Evolutionary conservation across 371 early-diverging fungal species (phyloP), one percentile per base, ranked within the genome.

Genomic region (Zopfochytrium polystomum): DNA sequence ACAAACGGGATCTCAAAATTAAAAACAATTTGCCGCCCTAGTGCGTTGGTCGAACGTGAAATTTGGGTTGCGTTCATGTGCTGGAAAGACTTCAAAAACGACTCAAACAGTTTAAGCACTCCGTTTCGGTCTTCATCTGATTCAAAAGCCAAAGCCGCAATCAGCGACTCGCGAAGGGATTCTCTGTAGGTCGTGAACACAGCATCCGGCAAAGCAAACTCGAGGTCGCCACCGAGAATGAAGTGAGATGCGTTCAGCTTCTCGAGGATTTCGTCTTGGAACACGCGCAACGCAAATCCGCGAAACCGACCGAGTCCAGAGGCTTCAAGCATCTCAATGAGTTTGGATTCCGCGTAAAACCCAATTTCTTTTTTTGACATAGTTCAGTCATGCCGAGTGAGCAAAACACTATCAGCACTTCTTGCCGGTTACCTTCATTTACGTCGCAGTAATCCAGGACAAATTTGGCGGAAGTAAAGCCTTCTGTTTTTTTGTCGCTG

Each of bases 1-100:
- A n/a, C n/a, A n/a, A 79, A 75, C 3, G 48, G 43, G 0, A 60
- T 20, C n/a, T 4, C 27, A 13, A 22, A 32, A 15, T 32, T 6
- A 58, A 23, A 3, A 7, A 45, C 5, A 42, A 42, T 42, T n/a
- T 1, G 7, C 25, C 30, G 42, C 3, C 42, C 32, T 20, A 38
- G 6, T 13, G 34, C 26, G 35, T 32, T 6, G 3, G 43, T 4
- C 9, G 15, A 48, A 33, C 25, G 26, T 26, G 45, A n/a, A 38
- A 26, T 25, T 2, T 59, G 50, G 20, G 45, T 45, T 15, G 49
- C 49, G 30, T 44, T 51, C 30, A 22, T 34, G 31, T 20, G 31
- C 51, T 2, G 25, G 32, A 18, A 23, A 20, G 0, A 23, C 38
- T n/a, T 35, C 27, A 29, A 34, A 13, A 22, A 48, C 48, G 13